A percentile compares a stretch with the other conserved stretches of the same genome.
Conservation (phyloP, 208 protist genomes). For the Tritrichomonas foetus region DNA sequence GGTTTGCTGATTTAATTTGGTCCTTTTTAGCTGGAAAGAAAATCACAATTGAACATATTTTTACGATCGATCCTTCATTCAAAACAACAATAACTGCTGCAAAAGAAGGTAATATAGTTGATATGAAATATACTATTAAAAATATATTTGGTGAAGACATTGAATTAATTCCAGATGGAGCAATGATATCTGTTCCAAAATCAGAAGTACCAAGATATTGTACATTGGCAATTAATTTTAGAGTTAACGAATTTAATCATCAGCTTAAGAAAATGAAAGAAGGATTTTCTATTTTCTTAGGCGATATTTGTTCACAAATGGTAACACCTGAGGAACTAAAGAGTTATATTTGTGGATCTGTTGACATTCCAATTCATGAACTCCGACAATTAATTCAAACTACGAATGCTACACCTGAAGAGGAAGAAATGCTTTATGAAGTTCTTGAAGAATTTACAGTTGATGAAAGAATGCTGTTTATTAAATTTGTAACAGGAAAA, state of each 20-base stretch:
- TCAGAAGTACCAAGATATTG: neutral
- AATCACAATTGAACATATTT: neutral
- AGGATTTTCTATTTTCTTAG: neutral
- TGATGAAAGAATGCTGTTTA: neutral
- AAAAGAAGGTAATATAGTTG: neutral
- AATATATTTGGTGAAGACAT: neutral
- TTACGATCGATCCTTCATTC: neutral
- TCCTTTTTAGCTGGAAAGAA: neutral
- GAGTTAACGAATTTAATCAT: neutral
- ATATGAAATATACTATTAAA: neutral
- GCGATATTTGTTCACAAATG: neutral
- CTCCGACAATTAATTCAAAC: neutral
- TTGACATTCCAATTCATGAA: neutral
- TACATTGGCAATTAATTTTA: neutral
- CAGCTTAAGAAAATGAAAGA: neutral
- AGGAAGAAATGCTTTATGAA: neutral
- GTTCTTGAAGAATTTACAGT: neutral
- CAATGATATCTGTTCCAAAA: too few species aligned
- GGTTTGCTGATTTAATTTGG: neutral
- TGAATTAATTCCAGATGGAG: neutral
- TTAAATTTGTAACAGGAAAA: constrained; percentile 22
- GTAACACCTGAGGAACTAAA: neutral
- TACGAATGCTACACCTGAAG: neutral
- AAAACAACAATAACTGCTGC: neutral
- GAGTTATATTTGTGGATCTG: neutral